Evolutionary conservation across 2,329 filamentous ascomycete species (phyloP).

Genomic region (Nothomitra cinnamomea): DNA sequence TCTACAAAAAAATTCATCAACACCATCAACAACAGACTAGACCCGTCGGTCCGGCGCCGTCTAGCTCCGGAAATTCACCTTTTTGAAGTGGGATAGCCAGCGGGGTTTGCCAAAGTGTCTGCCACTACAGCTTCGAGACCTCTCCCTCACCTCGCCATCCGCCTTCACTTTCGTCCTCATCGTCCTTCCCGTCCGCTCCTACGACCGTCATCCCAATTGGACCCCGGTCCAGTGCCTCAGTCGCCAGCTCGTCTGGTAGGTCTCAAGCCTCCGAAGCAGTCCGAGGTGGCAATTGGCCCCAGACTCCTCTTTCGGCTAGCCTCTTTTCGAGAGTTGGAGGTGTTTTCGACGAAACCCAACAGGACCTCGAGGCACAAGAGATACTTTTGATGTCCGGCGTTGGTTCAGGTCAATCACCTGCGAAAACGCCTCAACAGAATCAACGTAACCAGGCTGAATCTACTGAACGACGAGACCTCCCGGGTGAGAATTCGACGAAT

Average conservation of each 20-base stretch:
- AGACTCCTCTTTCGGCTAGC: neutral
- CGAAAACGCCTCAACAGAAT: neutral
- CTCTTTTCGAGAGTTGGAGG: neutral
- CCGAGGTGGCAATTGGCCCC: neutral
- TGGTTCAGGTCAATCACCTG: neutral
- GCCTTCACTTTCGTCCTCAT: neutral
- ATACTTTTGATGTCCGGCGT: neutral
- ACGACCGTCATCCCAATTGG: neutral
- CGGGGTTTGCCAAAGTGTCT: neutral
- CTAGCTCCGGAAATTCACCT: neutral
- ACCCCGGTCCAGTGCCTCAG: neutral
- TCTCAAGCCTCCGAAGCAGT: neutral
- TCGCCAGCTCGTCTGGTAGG: neutral
- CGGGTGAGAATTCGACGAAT: neutral
- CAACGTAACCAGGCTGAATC: neutral
- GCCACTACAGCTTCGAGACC: neutral
- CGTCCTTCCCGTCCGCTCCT: neutral
- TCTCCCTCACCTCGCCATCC: neutral
- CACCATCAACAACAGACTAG: neutral
- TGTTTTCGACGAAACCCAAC: neutral
- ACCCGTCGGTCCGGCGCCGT: neutral
- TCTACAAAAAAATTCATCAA: conserved; percentile 3
- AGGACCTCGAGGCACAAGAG: neutral
- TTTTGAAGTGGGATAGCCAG: neutral
- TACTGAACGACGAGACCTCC: neutral